These are phyloP conservation scores for Penicillium sp. DNA, from an alignment of 2,329 filamentous ascomycete genomes.

Conservation along the genomic window DNA sequence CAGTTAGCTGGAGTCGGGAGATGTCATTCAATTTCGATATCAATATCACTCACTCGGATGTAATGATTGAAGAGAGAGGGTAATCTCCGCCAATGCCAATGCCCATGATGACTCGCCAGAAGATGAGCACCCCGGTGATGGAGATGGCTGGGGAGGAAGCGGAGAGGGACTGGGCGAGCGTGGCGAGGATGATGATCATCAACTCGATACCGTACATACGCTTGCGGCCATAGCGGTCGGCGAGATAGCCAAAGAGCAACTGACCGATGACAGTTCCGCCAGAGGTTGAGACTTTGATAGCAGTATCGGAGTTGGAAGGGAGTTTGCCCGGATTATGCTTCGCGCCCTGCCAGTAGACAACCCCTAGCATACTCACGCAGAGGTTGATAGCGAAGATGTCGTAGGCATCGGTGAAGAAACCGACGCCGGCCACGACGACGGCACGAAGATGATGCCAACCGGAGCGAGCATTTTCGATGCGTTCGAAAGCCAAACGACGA, in stretches of 20 bases:
- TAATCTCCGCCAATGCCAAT: constrained; percentile 83
- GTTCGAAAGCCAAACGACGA: constrained; percentile 75
- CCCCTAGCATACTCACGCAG: constrained; percentile 74
- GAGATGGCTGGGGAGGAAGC: constrained; percentile 66
- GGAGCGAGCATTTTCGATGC: constrained; percentile 80
- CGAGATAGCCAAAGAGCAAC: constrained; percentile 76
- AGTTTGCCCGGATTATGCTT: constrained; percentile 53
- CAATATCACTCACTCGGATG: constrained; percentile 65
- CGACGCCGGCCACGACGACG: constrained; percentile 77
- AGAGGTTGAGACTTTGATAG: constrained; percentile 84
- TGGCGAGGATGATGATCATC: constrained; percentile 79
- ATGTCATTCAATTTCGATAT: not conserved
- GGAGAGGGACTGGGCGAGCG: constrained; percentile 71
- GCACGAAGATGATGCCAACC: constrained; percentile 84
- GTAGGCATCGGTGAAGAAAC: constrained; percentile 88
- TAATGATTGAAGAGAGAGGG: constrained; percentile 80
- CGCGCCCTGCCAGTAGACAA: constrained; percentile 73
- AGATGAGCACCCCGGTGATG: constrained; percentile 63
- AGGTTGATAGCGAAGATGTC: constrained; percentile 79
- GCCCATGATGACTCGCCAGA: constrained; percentile 82
- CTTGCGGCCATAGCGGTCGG: constrained; percentile 78
- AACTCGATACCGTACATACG: constrained; percentile 84
- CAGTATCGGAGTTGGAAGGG: constrained; percentile 71
- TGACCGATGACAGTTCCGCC: constrained; percentile 84
- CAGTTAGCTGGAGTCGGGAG: not conserved